phyloP scores from a whole-genome alignment of 2,329 filamentous ascomycete genomes.

The Fusarium brevicatenulatum region DNA sequence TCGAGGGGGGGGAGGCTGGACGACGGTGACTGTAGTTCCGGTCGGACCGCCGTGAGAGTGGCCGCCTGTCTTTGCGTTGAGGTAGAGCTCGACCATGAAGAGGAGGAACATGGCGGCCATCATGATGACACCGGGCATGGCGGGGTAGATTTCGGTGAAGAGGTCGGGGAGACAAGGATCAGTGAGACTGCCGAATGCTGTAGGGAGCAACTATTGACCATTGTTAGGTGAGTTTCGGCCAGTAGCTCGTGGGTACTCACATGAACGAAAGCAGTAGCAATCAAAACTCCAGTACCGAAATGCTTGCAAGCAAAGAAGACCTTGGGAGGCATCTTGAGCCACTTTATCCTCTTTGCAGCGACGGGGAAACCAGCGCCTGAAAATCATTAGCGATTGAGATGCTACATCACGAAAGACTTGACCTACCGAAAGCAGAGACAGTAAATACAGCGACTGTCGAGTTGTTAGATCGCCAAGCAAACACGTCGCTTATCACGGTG shows the following conservation, averaged over 20 bases:
- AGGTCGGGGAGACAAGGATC: conserved; percentile 68
- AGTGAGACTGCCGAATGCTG: conserved; percentile 64
- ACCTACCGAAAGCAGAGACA: conserved; percentile 43
- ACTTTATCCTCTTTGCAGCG: conserved; percentile 64
- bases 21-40: conserved; percentile 45
- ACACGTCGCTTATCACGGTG: background rate
- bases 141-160: conserved; percentile 68
- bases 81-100: conserved; percentile 71
- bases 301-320: conserved; percentile 72
- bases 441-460: conserved; percentile 43
- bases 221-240: background rate
- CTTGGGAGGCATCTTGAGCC: conserved; percentile 66
- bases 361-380: conserved; percentile 63
- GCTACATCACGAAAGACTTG: accelerated
- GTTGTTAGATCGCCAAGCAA: background rate
- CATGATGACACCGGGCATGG: conserved; percentile 73
- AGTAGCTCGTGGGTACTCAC: conserved; percentile 48
- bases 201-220: conserved; percentile 61
- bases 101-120: conserved; percentile 69
- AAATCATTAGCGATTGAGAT: background rate
- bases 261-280: conserved; percentile 80
- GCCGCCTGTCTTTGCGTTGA: conserved; percentile 67
- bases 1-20: background rate
- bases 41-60: conserved; percentile 68
- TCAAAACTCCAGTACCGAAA: conserved; percentile 76